Percentiles rank a stretch among this genome's conserved stretches.
Conservation (phyloP, 2,329 filamentous ascomycete genomes). For the Microdochium trichocladiopsis region DNA sequence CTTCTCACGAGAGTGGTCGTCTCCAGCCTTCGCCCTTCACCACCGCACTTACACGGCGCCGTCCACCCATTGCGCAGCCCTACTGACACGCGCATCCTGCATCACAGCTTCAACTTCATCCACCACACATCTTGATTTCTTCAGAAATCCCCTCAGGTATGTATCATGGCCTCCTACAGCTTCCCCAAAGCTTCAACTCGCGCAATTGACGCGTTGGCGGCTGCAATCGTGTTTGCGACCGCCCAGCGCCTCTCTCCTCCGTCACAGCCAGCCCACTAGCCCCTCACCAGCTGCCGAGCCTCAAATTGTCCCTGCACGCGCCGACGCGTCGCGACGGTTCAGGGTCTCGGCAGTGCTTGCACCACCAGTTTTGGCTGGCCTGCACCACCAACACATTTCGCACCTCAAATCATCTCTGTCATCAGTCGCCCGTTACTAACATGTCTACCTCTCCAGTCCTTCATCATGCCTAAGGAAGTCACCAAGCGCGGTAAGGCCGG, state of each 20-base stretch:
- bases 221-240: conserved; percentile 33
- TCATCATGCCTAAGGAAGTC: conserved; percentile 53
- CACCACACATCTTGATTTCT: conserved; percentile 11
- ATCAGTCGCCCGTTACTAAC: conserved; percentile 14
- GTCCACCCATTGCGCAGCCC: conserved; percentile 2
- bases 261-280: conserved; percentile 3
- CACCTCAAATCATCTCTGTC: not conserved
- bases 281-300: conserved; percentile 4
- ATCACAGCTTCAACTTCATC: conserved; percentile 25
- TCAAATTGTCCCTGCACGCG: not conserved
- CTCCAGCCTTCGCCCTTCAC: conserved; percentile 2
- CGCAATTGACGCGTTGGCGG: conserved; percentile 20
- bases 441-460: conserved; percentile 14
- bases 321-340: not conserved
- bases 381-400: not conserved
- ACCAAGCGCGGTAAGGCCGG: conserved; percentile 42
- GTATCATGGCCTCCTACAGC: conserved; percentile 15
- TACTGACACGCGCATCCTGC: conserved; percentile 4
- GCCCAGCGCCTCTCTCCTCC: conserved; percentile 10
- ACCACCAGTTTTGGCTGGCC: not conserved
- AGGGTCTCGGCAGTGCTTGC: not conserved
- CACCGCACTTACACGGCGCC: conserved; percentile 8
- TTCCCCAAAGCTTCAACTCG: conserved; percentile 26
- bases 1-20: not conserved
- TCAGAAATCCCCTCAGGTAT: conserved; percentile 24